These are phyloP conservation scores for Cylindrotheca fusiformis DNA, from an alignment of 108 stramenopile genomes.

Conservation along the genomic window DNA sequence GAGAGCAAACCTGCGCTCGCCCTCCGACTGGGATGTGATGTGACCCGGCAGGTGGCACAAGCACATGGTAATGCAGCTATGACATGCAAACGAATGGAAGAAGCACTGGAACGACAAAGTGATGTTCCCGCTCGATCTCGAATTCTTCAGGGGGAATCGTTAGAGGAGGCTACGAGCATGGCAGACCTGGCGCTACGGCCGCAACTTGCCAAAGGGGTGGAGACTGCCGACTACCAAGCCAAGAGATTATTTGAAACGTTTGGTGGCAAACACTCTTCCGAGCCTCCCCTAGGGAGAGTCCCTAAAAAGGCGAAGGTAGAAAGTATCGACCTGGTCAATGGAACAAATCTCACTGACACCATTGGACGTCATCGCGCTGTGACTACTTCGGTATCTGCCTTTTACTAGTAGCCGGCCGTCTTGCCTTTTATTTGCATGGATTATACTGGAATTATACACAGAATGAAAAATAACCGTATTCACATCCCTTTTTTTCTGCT, in stretches of 20 bases:
- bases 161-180: slow-evolving; percentile 61
- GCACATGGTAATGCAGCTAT: slow-evolving; percentile 79
- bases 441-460: no score
- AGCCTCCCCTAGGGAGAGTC: slow-evolving; percentile 75
- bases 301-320: slow-evolving; percentile 56
- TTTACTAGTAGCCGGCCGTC: no score
- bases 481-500: no score
- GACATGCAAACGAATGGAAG: slow-evolving; percentile 79
- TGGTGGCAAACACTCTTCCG: slow-evolving; percentile 63
- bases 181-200: slow-evolving; percentile 56
- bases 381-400: neutral
- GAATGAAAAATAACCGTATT: no score
- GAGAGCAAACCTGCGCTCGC: slow-evolving; percentile 39
- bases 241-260: slow-evolving; percentile 73
- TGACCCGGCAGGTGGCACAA: slow-evolving; percentile 66
- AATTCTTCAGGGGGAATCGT: slow-evolving; percentile 13
- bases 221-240: slow-evolving; percentile 61
- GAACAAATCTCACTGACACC: slow-evolving; percentile 13
- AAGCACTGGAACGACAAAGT: slow-evolving; percentile 65
- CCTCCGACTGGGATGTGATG: slow-evolving; percentile 79
- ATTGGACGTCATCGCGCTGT: slow-evolving; percentile 10
- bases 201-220: slow-evolving; percentile 48
- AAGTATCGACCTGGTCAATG: slow-evolving; percentile 33
- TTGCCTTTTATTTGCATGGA: no score
- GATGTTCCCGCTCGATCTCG: slow-evolving; percentile 29